Base-by-base conservation (phyloP, 2,329 filamentous ascomycete genomes). In the Xylaria sp. region DNA sequence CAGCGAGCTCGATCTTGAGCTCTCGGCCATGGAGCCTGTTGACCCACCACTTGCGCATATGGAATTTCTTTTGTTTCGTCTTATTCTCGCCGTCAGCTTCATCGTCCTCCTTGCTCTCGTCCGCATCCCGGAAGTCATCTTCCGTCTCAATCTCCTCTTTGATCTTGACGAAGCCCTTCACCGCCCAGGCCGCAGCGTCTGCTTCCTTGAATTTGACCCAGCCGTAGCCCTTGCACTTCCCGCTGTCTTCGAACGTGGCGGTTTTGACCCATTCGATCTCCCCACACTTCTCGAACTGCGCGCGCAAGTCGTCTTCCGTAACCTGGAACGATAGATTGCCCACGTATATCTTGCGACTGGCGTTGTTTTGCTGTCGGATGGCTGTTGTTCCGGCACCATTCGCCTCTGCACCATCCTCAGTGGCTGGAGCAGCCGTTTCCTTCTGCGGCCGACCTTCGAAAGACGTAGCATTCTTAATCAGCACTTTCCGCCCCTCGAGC, bases 171-270 rank as follows among this genome's bases (percentile, higher is more conserved):
- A 92, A 98, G 0, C 95, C 95, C 78, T 90, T 91, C 73, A 97
- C 94, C 3, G 92, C 93, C 76, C 87, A 87, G 59, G 90, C 88
- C 0, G 94, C 94, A 0, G 91, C 88, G 66, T 92, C 90, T 12
- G 94, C 78, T 60, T 94, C 90, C 78, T 91, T 90, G 81, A 98
- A 99, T 70, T 93, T 93, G 70, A 99, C 90, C 94, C 96, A 99
- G 6, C 91, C 96, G 82, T 92, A 99, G 20, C 96, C 97, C 83
- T 98, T 98, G 85, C 96, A 99, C 83, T 98, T 99, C 52, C 96
- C 96, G 23, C 91, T 91, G 80, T 99, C 97, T 81, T 98, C 93
- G 78, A 99, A 99, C 0, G 94, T 97, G 2, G 96, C 96, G 73
- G 98, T 85, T 82, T 97, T 95, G 72, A 94, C 88, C 83, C 92